A percentile compares a stretch with the other conserved stretches of the same genome.
These are phyloP conservation scores for Symbiodinium pilosum DNA, from an alignment of 73 alveolate species.

Conservation along the genomic window DNA sequence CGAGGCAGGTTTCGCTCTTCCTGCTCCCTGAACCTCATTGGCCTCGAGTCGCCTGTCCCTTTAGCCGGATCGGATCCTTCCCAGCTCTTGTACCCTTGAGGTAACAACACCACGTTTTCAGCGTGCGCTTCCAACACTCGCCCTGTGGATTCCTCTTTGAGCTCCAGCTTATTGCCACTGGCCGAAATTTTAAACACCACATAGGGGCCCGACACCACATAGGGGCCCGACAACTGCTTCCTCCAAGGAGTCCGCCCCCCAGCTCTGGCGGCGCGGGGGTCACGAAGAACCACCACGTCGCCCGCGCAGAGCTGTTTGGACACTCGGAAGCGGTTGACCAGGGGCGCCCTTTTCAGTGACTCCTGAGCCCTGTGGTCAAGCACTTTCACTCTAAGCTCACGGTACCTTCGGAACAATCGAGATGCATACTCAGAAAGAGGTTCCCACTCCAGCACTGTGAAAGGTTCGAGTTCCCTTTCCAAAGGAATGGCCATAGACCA, in stretches of 20 bases:
- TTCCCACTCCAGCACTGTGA: not conserved
- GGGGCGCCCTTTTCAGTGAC: not conserved
- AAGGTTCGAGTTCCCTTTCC: not conserved
- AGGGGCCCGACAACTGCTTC: constrained; percentile 16
- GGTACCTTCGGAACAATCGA: not conserved
- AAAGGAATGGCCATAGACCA: constrained; percentile 22
- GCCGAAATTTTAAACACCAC: not conserved
- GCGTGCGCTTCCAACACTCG: not conserved
- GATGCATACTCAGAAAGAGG: not conserved
- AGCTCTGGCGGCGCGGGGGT: constrained; percentile 23
- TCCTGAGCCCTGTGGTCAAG: not conserved
- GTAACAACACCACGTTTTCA: not conserved
- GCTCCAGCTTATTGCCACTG: not conserved
- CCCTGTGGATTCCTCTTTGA: not conserved
- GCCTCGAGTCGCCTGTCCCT: not conserved
- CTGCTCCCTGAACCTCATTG: not conserved
- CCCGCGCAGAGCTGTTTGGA: not conserved
- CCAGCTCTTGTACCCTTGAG: not conserved
- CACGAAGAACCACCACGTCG: constrained; percentile 11
- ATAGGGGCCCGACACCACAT: too few species aligned
- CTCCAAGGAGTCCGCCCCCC: constrained; percentile 65
- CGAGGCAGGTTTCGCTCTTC: not conserved
- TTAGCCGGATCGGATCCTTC: not conserved
- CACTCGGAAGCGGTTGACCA: not conserved
- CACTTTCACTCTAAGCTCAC: not conserved